Evolutionary conservation across 441 rosid genomes (phyloP).

Genomic region (Manihot esculenta): DNA sequence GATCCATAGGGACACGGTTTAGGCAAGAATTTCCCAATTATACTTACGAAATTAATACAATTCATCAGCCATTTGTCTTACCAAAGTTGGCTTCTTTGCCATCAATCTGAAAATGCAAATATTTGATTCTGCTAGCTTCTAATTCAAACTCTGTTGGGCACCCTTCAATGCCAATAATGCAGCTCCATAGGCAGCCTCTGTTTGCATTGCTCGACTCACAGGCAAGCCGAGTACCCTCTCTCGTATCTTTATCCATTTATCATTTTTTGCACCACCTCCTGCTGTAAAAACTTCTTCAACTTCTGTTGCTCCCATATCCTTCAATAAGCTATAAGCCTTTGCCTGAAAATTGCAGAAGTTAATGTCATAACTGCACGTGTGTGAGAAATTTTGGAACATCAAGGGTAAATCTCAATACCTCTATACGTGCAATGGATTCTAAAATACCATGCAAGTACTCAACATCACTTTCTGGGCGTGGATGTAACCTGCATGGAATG

Average conservation of each 20-base stretch:
- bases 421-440: conserved; percentile 91
- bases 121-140: not conserved
- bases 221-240: conserved; percentile 73
- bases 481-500: conserved; percentile 57
- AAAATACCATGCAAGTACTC: conserved; percentile 87
- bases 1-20: no score
- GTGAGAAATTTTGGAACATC: not conserved
- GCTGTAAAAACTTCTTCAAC: conserved; percentile 80
- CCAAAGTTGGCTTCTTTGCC: not conserved
- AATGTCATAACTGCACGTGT: not conserved
- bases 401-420: conserved; percentile 42
- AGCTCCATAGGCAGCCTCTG: conserved; percentile 96
- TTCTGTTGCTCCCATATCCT: conserved; percentile 72
- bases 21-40: no score
- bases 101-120: not conserved
- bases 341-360: conserved; percentile 39
- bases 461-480: conserved; percentile 74
- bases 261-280: conserved; percentile 85
- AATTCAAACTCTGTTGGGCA: conserved; percentile 29
- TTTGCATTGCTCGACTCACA: conserved; percentile 61
- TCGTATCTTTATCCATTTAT: conserved; percentile 77
- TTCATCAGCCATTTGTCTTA: not conserved
- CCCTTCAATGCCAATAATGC: conserved; percentile 78
- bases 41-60: not conserved
- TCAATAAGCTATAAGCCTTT: conserved; percentile 64